These are phyloP conservation scores for Salix dunnii DNA, from an alignment of 345 rosid genomes.

Conservation along the genomic window DNA sequence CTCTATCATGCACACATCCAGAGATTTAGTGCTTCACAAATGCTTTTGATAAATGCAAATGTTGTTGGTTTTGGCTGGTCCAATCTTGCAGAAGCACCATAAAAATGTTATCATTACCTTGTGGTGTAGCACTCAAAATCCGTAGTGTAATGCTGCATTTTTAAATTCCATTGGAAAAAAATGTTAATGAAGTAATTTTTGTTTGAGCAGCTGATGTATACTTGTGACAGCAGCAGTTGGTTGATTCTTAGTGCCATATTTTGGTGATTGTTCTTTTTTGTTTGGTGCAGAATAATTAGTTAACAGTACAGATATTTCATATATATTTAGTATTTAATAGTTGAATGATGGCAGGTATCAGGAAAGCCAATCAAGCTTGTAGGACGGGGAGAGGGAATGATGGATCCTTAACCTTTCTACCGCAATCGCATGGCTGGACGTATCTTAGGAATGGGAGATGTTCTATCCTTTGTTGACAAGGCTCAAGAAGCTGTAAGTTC, in stretches of 20 bases:
- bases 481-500: constrained; percentile 90
- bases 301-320: neutral
- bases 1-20: too few relatives aligned
- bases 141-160: too few relatives aligned
- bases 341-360: constrained; percentile 57
- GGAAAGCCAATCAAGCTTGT: constrained; percentile 96
- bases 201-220: too few relatives aligned
- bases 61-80: too few relatives aligned
- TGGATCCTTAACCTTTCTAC: constrained; percentile 97
- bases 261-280: neutral
- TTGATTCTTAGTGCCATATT: constrained; percentile 11
- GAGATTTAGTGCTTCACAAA: too few relatives aligned
- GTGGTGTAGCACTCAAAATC: too few relatives aligned
- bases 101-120: too few relatives aligned
- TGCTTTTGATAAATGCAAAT: too few relatives aligned
- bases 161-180: too few relatives aligned
- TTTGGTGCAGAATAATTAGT: neutral
- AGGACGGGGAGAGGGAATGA: constrained; percentile 95
- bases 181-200: too few relatives aligned
- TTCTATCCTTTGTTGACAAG: constrained; percentile 93
- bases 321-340: constrained; percentile 3
- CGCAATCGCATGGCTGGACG: constrained; percentile 98
- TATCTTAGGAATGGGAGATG: constrained; percentile 97
- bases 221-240: neutral
- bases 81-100: too few relatives aligned